Base-by-base conservation (phyloP, 1,284 basidiomycete genomes). In the Ganoderma lucidum region DNA sequence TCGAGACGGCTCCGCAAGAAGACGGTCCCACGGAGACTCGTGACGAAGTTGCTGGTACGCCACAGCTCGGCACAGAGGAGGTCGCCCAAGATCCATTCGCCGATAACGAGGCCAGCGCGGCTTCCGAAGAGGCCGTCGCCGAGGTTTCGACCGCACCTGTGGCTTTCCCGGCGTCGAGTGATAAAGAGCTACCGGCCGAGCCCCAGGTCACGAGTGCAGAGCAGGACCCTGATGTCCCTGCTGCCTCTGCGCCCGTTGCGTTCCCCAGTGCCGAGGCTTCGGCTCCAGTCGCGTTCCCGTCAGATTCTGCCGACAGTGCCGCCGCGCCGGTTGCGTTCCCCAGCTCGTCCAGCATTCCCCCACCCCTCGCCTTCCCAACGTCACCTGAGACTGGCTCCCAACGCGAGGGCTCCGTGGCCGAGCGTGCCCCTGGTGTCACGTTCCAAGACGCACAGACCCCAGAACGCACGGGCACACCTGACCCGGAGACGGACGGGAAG, bases 401-500 rank as follows among this genome's bases (percentile, higher is more conserved):
- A 62, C 72, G 74, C 42, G 73, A 75, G 60, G 71, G 75, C 39
- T 79, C 80, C 14, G 64, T 78, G 17, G 71, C 74, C 14, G 76
- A 78, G 67, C 70, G 75, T 48, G 69, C 74, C 41, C 76, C 80
- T 17, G 82, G 80, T 14, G 81, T 85, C 44, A 83, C 82, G 30
- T 85, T 85, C 77, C 80, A 81, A 70, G 76, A 79, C 35, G 72
- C 77, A n/a, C 69, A 77, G 45, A 76, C 81, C 17, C 78, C 82
- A 42, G 74, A 77, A 9, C 81, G 81, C 42, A 85, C 85, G 59
- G 88, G 87, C 35, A 88, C 91, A 19, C 88, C 93, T 8, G 91
- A 93, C 75, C 86, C 86, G 1, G 90, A 91, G 2, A 77, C 85
- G n/a, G 92, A 93, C 75, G 88, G 88, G 61, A 93, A 93, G 82